Percentiles rank a stretch among this genome's conserved stretches.
These are phyloP conservation scores for Talaromyces sp. DNA, from an alignment of 2,329 filamentous ascomycete species.

Conservation along the genomic window DNA sequence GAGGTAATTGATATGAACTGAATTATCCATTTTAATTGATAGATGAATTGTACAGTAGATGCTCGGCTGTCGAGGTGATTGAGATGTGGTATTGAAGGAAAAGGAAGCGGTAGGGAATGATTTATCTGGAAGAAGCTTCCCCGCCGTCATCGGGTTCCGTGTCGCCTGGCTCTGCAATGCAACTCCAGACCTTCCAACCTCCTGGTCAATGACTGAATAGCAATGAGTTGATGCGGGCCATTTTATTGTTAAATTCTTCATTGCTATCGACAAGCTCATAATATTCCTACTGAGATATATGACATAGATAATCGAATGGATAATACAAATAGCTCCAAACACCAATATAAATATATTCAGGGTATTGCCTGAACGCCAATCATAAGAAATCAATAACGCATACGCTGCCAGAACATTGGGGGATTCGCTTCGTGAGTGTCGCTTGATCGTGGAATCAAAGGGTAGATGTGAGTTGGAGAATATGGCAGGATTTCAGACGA, in stretches of 20 bases:
- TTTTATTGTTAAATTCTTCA: neutral
- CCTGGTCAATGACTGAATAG: neutral
- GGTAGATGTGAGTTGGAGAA: neutral
- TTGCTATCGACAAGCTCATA: neutral
- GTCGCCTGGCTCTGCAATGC: neutral
- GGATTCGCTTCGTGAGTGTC: constrained; percentile 9
- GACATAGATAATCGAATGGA: neutral
- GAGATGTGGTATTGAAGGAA: neutral
- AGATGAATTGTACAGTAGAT: neutral
- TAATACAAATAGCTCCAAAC: neutral
- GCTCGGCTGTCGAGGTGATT: neutral
- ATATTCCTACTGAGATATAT: neutral
- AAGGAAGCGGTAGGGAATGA: neutral
- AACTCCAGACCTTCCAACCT: neutral
- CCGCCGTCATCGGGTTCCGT: neutral
- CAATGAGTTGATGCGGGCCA: neutral
- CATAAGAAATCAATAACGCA: neutral
- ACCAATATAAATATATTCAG: neutral
- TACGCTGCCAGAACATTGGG: neutral
- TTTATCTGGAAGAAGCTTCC: neutral
- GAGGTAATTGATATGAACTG: constrained; percentile 37
- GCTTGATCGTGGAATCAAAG: neutral
- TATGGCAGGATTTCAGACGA: neutral
- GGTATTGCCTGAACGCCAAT: neutral
- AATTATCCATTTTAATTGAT: constrained; percentile 32